These are phyloP conservation scores for Alternaria atra DNA, from an alignment of 2,329 filamentous ascomycete species.

Conservation along the genomic window DNA sequence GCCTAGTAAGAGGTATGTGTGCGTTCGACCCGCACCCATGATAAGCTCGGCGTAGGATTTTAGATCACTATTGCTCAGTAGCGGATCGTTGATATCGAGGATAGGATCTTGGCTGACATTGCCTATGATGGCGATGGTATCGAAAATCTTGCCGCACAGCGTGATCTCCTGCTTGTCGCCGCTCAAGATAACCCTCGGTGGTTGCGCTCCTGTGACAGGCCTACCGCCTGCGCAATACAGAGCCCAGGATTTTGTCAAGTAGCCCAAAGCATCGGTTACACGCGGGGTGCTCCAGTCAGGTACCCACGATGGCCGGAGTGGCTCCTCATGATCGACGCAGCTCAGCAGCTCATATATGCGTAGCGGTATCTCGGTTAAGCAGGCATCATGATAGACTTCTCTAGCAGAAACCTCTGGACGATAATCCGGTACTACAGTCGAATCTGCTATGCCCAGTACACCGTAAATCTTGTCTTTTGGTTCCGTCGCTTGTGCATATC, in stretches of 20 bases:
- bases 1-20: constrained; percentile 13
- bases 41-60: constrained; percentile 21
- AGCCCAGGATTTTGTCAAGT: constrained; percentile 29
- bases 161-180: constrained; percentile 18
- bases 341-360: constrained; percentile 24
- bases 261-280: constrained; percentile 31
- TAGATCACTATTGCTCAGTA: constrained; percentile 11
- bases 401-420: constrained; percentile 15
- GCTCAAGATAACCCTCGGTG: constrained; percentile 3
- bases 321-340: constrained; percentile 34
- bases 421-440: constrained; percentile 26
- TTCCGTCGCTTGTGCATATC: constrained; percentile 34
- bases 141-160: constrained; percentile 28
- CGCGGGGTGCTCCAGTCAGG: constrained; percentile 35
- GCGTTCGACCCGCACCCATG: background rate
- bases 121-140: constrained; percentile 22
- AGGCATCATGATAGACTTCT: constrained; percentile 33
- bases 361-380: constrained; percentile 16
- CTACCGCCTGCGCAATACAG: constrained; percentile 28
- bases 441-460: constrained; percentile 28
- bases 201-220: background rate
- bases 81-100: constrained; percentile 24
- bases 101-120: constrained; percentile 11
- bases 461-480: constrained; percentile 41
- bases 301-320: constrained; percentile 32